These are phyloP conservation scores for Termitomyces heimii DNA, from an alignment of 768 basidiomycete species.

Conservation along the genomic window DNA sequence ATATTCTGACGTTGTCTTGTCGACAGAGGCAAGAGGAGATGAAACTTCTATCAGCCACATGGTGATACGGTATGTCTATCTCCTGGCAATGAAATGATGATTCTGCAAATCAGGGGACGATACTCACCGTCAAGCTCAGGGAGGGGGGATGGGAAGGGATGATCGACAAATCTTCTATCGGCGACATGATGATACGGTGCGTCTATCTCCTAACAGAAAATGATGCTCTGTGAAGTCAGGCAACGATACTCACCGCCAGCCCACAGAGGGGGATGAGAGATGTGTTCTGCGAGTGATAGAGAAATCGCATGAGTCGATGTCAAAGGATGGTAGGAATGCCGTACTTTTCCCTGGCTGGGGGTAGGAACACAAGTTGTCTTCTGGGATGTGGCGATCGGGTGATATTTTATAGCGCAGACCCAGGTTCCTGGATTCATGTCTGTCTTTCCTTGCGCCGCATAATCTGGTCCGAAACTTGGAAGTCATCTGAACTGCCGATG, in stretches of 20 bases:
- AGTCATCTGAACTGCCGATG: conserved; percentile 14
- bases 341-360: too few species aligned
- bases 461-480: conserved; percentile 12
- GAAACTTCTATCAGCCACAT: neutral
- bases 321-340: neutral
- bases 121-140: neutral
- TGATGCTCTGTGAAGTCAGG: neutral
- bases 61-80: neutral
- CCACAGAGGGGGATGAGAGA: neutral
- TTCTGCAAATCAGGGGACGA: neutral
- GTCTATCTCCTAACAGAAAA: neutral
- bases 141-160: too few species aligned
- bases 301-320: neutral
- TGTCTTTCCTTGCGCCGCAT: neutral
- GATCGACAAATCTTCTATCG: neutral
- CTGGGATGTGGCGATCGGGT: neutral
- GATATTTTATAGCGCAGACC: conserved; percentile 1
- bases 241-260: neutral
- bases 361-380: neutral
- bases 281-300: neutral
- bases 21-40: neutral
- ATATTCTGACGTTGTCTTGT: neutral
- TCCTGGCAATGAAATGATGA: neutral
- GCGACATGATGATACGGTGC: neutral
- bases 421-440: conserved; percentile 4